Base-by-base conservation (phyloP, 2,329 filamentous ascomycete genomes). In the Colletotrichum tropicicola region DNA sequence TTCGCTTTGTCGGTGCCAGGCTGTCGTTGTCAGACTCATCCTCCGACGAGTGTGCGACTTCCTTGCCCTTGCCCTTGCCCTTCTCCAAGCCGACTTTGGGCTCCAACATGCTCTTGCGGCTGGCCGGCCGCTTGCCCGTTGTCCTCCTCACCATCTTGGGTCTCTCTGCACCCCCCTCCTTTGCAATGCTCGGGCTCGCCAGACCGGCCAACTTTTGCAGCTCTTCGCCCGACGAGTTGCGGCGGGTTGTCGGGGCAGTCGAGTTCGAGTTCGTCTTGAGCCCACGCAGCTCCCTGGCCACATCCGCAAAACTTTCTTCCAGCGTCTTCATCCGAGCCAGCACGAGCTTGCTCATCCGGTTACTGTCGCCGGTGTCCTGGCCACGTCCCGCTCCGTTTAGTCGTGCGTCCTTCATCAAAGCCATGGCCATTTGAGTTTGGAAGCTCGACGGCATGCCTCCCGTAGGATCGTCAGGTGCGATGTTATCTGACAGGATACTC, bases 301-400 rank as follows among this genome's bases (percentile, higher is more conserved):
- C 90, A 65, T 97, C 93, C 3, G 91, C 87, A 75, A 98, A 95
- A 13, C 94, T 91, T 77, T 97, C 93, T 75, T 98, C 94, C 2
- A 98, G 84, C 7, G 91, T 95, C 75, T 96, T 96, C 93, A 98
- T 98, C 32, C 93, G 85, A 8, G 93, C 93, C 47, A 98, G 82
- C 78, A 98, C 91, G 47, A 97, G 85, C 59, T 93, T 87, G 70
- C 90, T 89, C 86, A 94, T 91, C 41, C 92, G 87, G 72, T 92
- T 91, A 23, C 75, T 87, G 83, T 82, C 81, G 58, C 73, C 77
- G 4, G 74, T 63, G 48, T 81, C 78, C 30, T 70, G 69, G 39
- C 74, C 75, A 37, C 74, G 68, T 30, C 75, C 79, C 30, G 75
- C 74, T 17, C 75, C 78, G 70, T 85, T 86, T 56, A 89, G 77